A percentile compares a stretch with the other conserved stretches of the same genome.
phyloP scores from a whole-genome alignment of 164 flowering plant genomes.

The Chimonanthus salicifolius region DNA sequence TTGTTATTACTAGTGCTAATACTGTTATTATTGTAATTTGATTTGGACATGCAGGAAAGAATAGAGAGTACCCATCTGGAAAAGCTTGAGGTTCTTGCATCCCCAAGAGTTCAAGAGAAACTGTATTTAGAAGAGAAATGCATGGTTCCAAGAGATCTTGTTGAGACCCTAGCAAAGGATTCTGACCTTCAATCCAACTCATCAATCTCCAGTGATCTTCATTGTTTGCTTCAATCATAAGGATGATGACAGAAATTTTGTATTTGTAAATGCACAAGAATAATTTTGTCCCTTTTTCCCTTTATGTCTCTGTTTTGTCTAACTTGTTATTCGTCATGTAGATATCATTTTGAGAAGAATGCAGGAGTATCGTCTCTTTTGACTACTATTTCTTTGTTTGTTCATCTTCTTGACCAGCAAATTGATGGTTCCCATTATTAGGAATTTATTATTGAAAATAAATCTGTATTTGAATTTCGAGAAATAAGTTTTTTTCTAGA shows the following conservation, averaged over 20 bases:
- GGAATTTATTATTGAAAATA: too few relatives aligned
- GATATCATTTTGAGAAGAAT: not conserved
- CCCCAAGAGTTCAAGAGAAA: conserved; percentile 55
- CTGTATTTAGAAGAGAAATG: conserved; percentile 56
- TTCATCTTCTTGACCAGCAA: not conserved
- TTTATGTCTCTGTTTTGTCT: not conserved
- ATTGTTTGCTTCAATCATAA: not conserved
- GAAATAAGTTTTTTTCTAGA: too few relatives aligned
- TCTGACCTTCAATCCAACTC: conserved; percentile 14
- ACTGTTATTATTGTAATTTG: too few relatives aligned
- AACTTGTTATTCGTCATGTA: too few relatives aligned
- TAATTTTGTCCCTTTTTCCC: not conserved
- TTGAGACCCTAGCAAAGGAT: conserved; percentile 26
- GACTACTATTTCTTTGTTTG: not conserved
- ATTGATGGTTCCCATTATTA: too few relatives aligned
- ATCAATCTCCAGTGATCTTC: conserved; percentile 11
- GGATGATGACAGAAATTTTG: not conserved
- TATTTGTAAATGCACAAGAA: not conserved
- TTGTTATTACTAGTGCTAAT: too few relatives aligned
- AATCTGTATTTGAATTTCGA: not conserved
- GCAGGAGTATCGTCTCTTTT: not conserved
- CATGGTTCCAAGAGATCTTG: conserved; percentile 34
- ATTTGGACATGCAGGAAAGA: conserved; percentile 22
- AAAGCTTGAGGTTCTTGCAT: conserved; percentile 29
- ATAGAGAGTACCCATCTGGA: not conserved